phyloP scores from a whole-genome alignment of 495 filamentous ascomycete species.

The Penicillium maclennaniae region DNA sequence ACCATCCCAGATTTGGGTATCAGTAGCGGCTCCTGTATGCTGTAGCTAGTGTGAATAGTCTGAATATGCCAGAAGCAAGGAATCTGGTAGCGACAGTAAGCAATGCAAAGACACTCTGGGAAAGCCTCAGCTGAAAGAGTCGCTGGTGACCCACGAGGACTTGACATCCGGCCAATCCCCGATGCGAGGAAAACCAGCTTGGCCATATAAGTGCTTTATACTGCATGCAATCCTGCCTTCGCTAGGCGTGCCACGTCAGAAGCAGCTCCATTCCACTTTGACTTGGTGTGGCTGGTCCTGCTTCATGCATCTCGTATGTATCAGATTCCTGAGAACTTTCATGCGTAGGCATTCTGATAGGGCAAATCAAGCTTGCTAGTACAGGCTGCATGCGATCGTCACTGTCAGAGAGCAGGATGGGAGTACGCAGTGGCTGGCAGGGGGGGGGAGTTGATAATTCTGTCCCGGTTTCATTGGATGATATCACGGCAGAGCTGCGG shows the following conservation, averaged over 20 bases:
- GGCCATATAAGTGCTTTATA: conserved; percentile 12
- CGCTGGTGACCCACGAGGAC: neutral
- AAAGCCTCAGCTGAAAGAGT: conserved; percentile 13
- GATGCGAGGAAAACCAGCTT: conserved; percentile 4
- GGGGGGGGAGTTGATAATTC: conserved; percentile 6
- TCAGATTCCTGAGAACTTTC: conserved; percentile 12
- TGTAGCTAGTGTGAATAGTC: conserved; percentile 1
- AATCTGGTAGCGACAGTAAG: conserved; percentile 2
- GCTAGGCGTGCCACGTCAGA: conserved; percentile 30
- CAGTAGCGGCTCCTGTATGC: neutral
- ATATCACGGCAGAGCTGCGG: conserved; percentile 8
- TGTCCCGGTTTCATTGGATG: conserved; percentile 14
- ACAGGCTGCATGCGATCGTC: conserved; percentile 9
- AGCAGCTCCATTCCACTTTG: conserved; percentile 13
- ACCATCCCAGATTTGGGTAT: neutral
- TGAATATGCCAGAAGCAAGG: conserved; percentile 11
- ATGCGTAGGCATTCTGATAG: conserved; percentile 13
- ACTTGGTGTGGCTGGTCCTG: conserved; percentile 16
- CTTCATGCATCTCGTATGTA: conserved; percentile 22
- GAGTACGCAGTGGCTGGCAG: neutral
- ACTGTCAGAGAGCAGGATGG: conserved; percentile 9
- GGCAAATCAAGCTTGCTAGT: conserved; percentile 11
- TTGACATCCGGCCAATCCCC: conserved; percentile 6
- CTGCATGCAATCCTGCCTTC: conserved; percentile 9
- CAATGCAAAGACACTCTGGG: neutral